phyloP scores from a whole-genome alignment of 1,284 basidiomycete genomes.

The Microbotryum scabiosae region DNA sequence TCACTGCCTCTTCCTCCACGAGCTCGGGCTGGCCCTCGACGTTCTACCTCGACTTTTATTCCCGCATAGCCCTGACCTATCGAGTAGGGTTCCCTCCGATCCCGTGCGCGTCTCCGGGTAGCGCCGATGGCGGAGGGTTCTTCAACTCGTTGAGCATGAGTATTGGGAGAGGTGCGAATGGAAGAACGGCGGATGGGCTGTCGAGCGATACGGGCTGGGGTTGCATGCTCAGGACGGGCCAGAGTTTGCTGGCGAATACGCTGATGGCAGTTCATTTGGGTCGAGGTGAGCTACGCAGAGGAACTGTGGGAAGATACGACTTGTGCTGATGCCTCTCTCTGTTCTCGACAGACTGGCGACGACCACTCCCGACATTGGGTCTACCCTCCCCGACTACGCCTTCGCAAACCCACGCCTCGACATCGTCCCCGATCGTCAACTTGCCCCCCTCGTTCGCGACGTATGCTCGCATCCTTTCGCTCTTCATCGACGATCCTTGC shows the following conservation, averaged over 20 bases:
- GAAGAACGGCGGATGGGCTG: constrained; percentile 57
- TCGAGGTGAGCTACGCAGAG: constrained; percentile 53
- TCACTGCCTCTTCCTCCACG: background rate
- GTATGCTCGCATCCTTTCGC: constrained; percentile 81
- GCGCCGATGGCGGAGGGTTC: constrained; percentile 29
- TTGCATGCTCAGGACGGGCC: constrained; percentile 93
- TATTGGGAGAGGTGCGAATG: constrained; percentile 45
- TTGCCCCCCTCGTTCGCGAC: constrained; percentile 36
- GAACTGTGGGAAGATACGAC: background rate
- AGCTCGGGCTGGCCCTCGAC: constrained; percentile 56
- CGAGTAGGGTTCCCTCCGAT: constrained; percentile 81
- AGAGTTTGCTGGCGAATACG: constrained; percentile 83
- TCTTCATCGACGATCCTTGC: constrained; percentile 89
- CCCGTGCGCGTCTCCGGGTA: constrained; percentile 51
- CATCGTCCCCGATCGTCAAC: background rate
- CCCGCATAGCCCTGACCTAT: constrained; percentile 83
- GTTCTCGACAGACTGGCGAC: constrained; percentile 61
- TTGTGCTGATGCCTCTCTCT: constrained; percentile 9
- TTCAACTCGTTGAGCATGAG: constrained; percentile 38
- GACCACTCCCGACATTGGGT: constrained; percentile 46
- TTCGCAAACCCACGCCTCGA: constrained; percentile 19
- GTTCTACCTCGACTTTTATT: constrained; percentile 85
- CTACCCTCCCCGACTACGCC: constrained; percentile 35
- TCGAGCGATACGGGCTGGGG: constrained; percentile 96
- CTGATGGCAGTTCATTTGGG: constrained; percentile 75